Evolutionary conservation across 352 stramenopile genomes (phyloP).

Genomic region (Thalassiosira mediterranea): DNA sequence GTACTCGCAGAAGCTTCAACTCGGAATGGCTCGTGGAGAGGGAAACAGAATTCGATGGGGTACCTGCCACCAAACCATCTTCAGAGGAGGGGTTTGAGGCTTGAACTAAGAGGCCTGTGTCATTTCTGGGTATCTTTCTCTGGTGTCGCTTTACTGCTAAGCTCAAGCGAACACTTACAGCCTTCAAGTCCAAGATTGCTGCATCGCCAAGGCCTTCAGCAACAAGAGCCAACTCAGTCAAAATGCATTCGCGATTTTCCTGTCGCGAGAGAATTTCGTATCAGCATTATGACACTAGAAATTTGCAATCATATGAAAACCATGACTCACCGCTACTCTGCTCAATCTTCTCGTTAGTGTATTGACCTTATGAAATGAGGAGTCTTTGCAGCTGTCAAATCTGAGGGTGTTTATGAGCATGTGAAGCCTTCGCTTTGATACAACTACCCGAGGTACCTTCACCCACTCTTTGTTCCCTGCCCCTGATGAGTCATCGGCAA

Average conservation of each 20-base stretch:
- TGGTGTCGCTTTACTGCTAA: constrained; percentile 40
- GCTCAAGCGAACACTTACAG: constrained; percentile 73
- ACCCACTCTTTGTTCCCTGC: constrained; percentile 74
- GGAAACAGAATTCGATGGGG: constrained; percentile 77
- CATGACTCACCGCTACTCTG: constrained; percentile 47
- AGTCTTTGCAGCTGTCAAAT: constrained; percentile 80
- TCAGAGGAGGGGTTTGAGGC: constrained; percentile 2
- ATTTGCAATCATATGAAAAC: not conserved
- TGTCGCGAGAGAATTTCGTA: not conserved
- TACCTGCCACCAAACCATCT: constrained; percentile 36
- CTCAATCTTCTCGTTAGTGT: constrained; percentile 75
- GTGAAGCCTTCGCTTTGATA: constrained; percentile 76
- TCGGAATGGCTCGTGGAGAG: constrained; percentile 87
- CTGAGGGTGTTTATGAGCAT: constrained; percentile 77
- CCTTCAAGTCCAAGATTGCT: constrained; percentile 79
- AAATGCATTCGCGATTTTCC: constrained; percentile 9
- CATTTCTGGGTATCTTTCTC: constrained; percentile 29
- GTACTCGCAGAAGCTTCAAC: constrained; percentile 93
- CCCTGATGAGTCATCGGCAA: constrained; percentile 57
- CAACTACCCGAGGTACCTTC: constrained; percentile 68
- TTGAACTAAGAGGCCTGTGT: constrained; percentile 6
- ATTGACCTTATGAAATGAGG: constrained; percentile 80
- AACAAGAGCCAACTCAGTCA: constrained; percentile 75
- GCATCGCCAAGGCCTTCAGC: constrained; percentile 74
- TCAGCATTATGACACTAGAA: not conserved